phyloP scores from a whole-genome alignment of 805 yeast genomes.

The Pachysolen tannophilus region DNA sequence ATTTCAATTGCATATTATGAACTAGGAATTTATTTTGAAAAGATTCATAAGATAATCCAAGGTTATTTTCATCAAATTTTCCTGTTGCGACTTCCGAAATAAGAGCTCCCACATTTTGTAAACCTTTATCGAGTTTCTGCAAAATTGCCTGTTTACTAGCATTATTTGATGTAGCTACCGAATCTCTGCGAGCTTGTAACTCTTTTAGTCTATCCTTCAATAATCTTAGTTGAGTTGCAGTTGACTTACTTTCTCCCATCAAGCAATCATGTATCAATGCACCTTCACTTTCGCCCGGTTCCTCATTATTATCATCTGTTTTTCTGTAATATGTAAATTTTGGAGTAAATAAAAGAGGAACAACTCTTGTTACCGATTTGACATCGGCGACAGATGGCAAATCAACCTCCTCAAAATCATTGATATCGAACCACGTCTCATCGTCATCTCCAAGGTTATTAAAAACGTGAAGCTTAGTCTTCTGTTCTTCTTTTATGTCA shows the following conservation, averaged over 20 bases:
- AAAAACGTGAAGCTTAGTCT: conserved; percentile 3
- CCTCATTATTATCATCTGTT: conserved; percentile 37
- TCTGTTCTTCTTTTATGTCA: conserved; percentile 2
- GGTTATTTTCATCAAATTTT: conserved; percentile 2
- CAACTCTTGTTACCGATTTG: conserved; percentile 36
- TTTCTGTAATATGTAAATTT: conserved; percentile 62
- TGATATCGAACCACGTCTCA: conserved; percentile 49
- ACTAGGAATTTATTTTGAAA: conserved; percentile 66
- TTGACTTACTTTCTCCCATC: conserved; percentile 42
- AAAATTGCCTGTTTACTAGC: conserved; percentile 8
- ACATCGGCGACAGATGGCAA: conserved; percentile 27
- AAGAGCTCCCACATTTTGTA: conserved; percentile 7
- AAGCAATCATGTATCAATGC: conserved; percentile 58
- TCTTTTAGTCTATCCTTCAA: conserved; percentile 23
- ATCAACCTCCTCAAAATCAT: conserved; percentile 55
- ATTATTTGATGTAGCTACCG: conserved; percentile 20
- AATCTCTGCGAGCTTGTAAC: conserved; percentile 15
- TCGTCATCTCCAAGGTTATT: conserved; percentile 42
- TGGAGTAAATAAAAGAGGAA: conserved; percentile 63
- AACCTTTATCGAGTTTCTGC: conserved; percentile 4
- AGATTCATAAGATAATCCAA: background rate
- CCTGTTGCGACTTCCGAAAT: conserved; percentile 3
- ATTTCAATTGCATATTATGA: conserved; percentile 65
- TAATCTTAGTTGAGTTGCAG: conserved; percentile 36
- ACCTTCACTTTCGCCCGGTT: conserved; percentile 37